Base-by-base conservation (phyloP, 2,329 filamentous ascomycete genomes). In the Albifimbria verrucaria region DNA sequence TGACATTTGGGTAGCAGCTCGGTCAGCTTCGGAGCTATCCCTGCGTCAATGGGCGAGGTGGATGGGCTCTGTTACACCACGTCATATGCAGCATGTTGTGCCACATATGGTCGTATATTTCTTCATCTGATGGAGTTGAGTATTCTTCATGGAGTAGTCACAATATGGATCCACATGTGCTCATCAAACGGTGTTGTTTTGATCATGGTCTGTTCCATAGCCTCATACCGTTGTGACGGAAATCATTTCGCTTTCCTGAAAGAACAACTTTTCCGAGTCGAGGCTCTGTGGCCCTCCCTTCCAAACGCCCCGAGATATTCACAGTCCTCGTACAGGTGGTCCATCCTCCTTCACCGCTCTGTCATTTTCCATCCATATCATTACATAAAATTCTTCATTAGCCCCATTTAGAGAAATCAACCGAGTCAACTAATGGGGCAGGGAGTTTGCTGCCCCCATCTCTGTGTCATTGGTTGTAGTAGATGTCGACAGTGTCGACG, bases 401-500 rank as follows among this genome's bases (percentile, higher is more conserved):
- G 20, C 67, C 68, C 71, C 70, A 72, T 56, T 70, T 70, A 15
- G 71, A 72, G 51, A 72, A 73, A 54, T 72, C 71, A 17, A 72
- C 67, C 43, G 70, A 70, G 46, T 73, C 71, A 12, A 70, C 60
- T 22, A 69, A 57, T 3, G 66, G 62, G 52, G 69, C 68, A 2
- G 54, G 9, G 61, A 62, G 28, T 62, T 67, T 12, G 53, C 24
- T n/a, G 65, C 60, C 3, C 65, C 71, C 23, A 76, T 67, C 62
- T 86, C 83, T 1, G 80, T 80, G 52, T 81, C 80, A 51, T 79
- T 79, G 6, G 79, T 79, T 11, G 78, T 77, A 2, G 76, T 75
- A 10, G 76, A 77, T 25, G 77, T 79, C n/a, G 72, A 75, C 6
- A 84, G 66, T 57, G 80, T 74, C n/a, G 80, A 84, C 6, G 80